Base-by-base conservation (phyloP, 2,329 filamentous ascomycete genomes). In the Verticillium tricorpus region DNA sequence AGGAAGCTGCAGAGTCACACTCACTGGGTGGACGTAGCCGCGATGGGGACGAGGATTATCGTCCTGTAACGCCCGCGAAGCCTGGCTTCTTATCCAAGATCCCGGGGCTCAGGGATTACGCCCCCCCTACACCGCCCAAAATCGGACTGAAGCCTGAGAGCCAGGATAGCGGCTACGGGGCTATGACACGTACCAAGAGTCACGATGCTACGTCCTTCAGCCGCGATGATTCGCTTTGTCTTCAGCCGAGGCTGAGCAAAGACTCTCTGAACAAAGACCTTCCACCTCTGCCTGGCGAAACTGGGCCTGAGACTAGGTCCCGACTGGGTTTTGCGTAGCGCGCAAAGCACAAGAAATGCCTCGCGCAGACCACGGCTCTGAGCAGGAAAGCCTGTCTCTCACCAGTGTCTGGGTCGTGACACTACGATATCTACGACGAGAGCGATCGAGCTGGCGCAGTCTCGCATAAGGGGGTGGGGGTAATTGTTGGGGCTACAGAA, bases 1-100 rank as follows among this genome's bases (percentile, higher is more conserved):
- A 97, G 67, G 94, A 98, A 76, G 89, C 87, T n/a, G 90, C 87
- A 5, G 94, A 97, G 74, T 88, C 82, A 11, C 85, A 82, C 8
- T 91, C 89, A 63, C 82, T 87, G 28, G 86, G 87, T 1, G 85
- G 82, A 34, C 82, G 82, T 60, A 86, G 85, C 69, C 81, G 80
- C 25, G 77, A 78, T 62, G 85, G 83, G 63, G 74, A 67, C 63
- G n/a, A 71, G 67, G 52, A 74, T 73, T 56, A 72, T 67, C 56
- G 68, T 68, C 78, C 79, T 1, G 63, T 72, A 35, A 80, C 80
- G 2, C 78, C 81, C 0, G 74, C 74, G 17, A 82, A 80, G 63
- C 74, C 78, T 57, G 71, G 70, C 8, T 52, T 52, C 45, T 65
- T 67, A 40, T 70, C 74, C 45, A 66, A 67, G 50, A 64, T 69